A percentile compares a stretch with the other conserved stretches of the same genome.
phyloP scores from a whole-genome alignment of 2,329 filamentous ascomycete species.

The Nemania sp. region DNA sequence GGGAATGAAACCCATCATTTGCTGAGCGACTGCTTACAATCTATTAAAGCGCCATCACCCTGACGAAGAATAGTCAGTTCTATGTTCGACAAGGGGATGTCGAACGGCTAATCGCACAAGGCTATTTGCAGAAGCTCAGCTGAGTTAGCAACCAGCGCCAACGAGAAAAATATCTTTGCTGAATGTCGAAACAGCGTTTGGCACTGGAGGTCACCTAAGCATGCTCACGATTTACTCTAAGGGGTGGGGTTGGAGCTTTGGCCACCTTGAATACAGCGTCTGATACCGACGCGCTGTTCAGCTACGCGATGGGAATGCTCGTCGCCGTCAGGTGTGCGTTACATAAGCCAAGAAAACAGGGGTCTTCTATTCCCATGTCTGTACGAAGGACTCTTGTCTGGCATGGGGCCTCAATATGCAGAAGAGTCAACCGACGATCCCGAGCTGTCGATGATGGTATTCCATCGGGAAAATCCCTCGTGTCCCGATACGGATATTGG shows the following conservation, averaged over 20 bases:
- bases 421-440: slow-evolving; percentile 5
- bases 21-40: slow-evolving; percentile 18
- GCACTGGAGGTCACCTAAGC: not conserved
- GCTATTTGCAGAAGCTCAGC: slow-evolving; percentile 87
- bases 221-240: too few relatives aligned
- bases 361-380: not conserved
- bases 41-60: slow-evolving; percentile 74
- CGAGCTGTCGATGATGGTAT: not conserved
- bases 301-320: not conserved
- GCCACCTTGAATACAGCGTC: slow-evolving; percentile 1
- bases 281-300: slow-evolving; percentile 6
- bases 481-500: not conserved
- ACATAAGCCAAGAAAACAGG: not conserved
- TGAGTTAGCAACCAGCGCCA: too few relatives aligned
- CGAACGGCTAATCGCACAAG: slow-evolving; percentile 89
- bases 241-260: not conserved
- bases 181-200: too few relatives aligned
- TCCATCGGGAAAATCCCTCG: not conserved
- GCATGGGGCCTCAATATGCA: slow-evolving; percentile 6
- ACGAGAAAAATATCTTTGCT: too few relatives aligned
- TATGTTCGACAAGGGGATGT: slow-evolving; percentile 96
- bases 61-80: slow-evolving; percentile 98
- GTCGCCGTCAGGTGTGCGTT: slow-evolving; percentile 5
- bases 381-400: not conserved
- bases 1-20: not conserved